These are phyloP conservation scores for Lactarius sp. DNA, from an alignment of 768 basidiomycete genomes.

Conservation along the genomic window DNA sequence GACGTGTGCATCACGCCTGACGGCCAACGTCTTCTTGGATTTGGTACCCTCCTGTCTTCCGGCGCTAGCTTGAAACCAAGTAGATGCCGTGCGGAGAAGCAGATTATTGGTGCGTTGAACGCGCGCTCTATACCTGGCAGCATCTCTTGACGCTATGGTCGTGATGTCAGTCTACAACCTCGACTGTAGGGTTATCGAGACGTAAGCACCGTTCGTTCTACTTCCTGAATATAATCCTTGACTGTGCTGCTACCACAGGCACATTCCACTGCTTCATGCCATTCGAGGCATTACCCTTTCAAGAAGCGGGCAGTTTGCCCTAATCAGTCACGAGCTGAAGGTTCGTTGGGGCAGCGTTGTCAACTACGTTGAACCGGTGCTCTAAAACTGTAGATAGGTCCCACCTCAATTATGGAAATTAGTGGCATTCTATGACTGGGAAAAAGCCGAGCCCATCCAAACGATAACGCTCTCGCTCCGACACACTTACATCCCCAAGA, in stretches of 20 bases:
- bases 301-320: constrained; percentile 55
- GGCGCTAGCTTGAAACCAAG: constrained; percentile 60
- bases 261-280: constrained; percentile 67
- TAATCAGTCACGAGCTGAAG: constrained; percentile 73
- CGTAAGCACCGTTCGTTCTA: constrained; percentile 37
- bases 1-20: constrained; percentile 71
- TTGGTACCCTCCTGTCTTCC: constrained; percentile 62
- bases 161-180: constrained; percentile 55
- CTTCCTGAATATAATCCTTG: background rate
- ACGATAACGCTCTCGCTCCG: constrained; percentile 37
- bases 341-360: constrained; percentile 32
- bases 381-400: constrained; percentile 38
- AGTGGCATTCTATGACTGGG: constrained; percentile 52
- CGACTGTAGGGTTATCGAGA: constrained; percentile 59
- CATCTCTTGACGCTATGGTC: background rate
- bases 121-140: background rate
- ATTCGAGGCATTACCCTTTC: constrained; percentile 70
- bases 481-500: constrained; percentile 72
- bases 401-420: constrained; percentile 76
- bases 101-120: constrained; percentile 54
- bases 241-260: constrained; percentile 37
- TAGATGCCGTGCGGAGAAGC: constrained; percentile 69
- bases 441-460: constrained; percentile 35
- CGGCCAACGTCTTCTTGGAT: constrained; percentile 54
- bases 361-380: background rate